Percentiles rank a stretch among this genome's conserved stretches.
phyloP scores from a whole-genome alignment of 169 alveolate species.

The Blepharisma undulans region DNA sequence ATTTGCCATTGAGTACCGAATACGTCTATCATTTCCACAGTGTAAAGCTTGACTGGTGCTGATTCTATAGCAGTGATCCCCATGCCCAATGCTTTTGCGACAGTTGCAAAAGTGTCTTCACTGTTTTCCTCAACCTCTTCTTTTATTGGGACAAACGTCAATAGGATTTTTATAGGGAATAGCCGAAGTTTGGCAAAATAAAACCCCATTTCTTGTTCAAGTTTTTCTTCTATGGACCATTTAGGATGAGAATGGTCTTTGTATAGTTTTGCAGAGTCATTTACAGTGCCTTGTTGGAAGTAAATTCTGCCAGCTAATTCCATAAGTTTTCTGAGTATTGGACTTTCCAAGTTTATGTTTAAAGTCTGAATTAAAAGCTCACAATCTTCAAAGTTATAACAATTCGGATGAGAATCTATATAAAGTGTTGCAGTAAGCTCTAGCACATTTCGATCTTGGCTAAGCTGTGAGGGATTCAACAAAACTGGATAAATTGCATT shows the following conservation, averaged over 20 bases:
- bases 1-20: constrained; percentile 71
- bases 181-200: neutral
- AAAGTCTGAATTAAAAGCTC: neutral
- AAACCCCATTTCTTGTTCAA: neutral
- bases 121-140: neutral
- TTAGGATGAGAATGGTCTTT: neutral
- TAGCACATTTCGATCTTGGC: neutral
- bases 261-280: neutral
- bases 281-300: neutral
- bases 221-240: constrained; percentile 1
- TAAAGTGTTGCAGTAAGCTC: neutral
- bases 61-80: constrained; percentile 79
- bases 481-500: constrained; percentile 25
- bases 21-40: constrained; percentile 60
- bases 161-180: neutral
- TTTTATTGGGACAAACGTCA: neutral
- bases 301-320: neutral
- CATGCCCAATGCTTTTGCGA: constrained; percentile 71
- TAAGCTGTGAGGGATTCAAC: neutral
- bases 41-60: constrained; percentile 78
- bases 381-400: neutral
- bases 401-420: neutral
- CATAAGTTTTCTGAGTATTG: neutral
- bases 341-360: neutral
- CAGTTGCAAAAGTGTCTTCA: constrained; percentile 18